Evolutionary conservation across 2,329 filamentous ascomycete genomes (phyloP).

Genomic region (Diplodia corticola): DNA sequence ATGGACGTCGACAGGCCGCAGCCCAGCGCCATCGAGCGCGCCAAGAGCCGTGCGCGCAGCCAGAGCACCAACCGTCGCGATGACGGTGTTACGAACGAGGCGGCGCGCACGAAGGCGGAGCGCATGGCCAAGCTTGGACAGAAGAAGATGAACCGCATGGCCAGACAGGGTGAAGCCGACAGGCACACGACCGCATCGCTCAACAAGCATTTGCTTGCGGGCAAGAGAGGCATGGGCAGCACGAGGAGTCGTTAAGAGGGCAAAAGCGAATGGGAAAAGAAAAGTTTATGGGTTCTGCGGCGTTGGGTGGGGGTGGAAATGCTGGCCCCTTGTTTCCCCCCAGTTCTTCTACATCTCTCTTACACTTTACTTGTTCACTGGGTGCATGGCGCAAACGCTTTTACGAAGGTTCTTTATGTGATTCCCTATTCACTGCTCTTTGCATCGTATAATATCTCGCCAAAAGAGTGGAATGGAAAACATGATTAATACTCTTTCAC

Average conservation of each 20-base stretch:
- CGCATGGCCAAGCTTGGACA: slow-evolving; percentile 84
- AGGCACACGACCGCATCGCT: slow-evolving; percentile 79
- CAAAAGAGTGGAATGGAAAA: slow-evolving; percentile 3
- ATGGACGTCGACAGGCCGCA: slow-evolving; percentile 65
- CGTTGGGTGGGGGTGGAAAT: slow-evolving; percentile 8
- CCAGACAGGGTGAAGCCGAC: slow-evolving; percentile 94
- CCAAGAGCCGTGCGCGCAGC: slow-evolving; percentile 70
- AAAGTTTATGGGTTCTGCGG: slow-evolving; percentile 7
- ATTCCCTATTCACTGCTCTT: slow-evolving; percentile 14
- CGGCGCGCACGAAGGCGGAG: slow-evolving; percentile 74
- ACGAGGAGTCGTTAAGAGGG: slow-evolving; percentile 58
- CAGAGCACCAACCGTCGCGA: slow-evolving; percentile 69
- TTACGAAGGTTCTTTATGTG: slow-evolving; percentile 6
- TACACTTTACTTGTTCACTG: background rate
- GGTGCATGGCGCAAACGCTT: slow-evolving; percentile 2
- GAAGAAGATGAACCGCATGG: slow-evolving; percentile 99
- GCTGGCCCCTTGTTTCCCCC: background rate
- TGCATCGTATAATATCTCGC: background rate
- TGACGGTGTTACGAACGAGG: slow-evolving; percentile 72
- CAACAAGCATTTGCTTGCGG: slow-evolving; percentile 87
- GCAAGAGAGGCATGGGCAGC: slow-evolving; percentile 94
- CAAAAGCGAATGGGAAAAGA: background rate
- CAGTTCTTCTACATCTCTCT: background rate
- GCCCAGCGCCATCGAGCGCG: slow-evolving; percentile 49
- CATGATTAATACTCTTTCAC: background rate